Evolutionary conservation across 1,284 basidiomycete species (phyloP), one percentile per base, ranked within the genome.

Genomic region (Ganoderma resinaceum): DNA sequence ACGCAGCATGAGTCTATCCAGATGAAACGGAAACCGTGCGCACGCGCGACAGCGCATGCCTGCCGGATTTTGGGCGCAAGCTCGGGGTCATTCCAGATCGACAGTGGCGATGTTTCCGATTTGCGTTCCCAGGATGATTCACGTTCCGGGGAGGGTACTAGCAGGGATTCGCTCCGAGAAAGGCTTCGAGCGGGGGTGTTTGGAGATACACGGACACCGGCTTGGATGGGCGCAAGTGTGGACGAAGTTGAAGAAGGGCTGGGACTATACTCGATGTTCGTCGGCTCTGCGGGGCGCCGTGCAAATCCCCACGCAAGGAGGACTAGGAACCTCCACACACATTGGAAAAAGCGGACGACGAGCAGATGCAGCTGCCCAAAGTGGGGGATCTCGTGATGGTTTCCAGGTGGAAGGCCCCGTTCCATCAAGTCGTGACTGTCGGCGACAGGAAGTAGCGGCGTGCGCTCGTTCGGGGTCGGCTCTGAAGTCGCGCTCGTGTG

Each of bases 1-100:
- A 55, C 33, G 53, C 53, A 55, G 53, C 29, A 55, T 18, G 53
- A 20, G 29, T 55, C 53, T 9, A 55, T 33, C 53, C 53, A 55
- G 16, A 55, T 3, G 29, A 7, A 55, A 14, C 26, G 23, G 53
- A 16, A 55, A 3, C 53, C 31, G 53, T 29, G 6, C 53, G 23
- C 53, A 2, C 53, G 53, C 26, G 53, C 53, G 26, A 55, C 53
- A 2, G 23, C 16, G 16, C 53, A 55, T 4, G 53, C 53, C 11
- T 33, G 2, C 14, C 53, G 53, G 53, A 55, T 33, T 16, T 55
- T 55, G 12, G 29, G 29, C 16, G 53, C 33, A 12, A 55, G 53
- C 29, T 55, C 29, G 6, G 31, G 31, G 16, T 55, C 53, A 3
- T 55, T 29, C 53, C 53, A 55, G 29, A 55, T 31, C 7, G 53